Evolutionary conservation across 2,329 filamentous ascomycete species (phyloP), one percentile per base, ranked within the genome.

Genomic region (Exophiala mesophila): DNA sequence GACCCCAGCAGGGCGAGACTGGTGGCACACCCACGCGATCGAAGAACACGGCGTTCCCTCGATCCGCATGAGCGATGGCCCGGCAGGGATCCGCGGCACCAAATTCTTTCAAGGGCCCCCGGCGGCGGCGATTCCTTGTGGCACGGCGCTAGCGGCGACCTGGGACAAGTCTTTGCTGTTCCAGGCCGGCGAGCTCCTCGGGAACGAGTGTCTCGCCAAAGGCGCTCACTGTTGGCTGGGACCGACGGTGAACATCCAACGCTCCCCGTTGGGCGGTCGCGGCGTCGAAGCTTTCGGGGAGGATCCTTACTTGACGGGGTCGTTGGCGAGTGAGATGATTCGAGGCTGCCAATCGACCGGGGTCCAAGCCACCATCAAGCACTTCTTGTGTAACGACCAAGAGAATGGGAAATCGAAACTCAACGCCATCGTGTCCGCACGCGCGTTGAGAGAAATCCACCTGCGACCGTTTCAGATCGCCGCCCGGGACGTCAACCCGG

Each of bases 251-350:
- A 88, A 85, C 66, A 82, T 87, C 69, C 86, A 90, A 55, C 77
- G 86, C 6, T 83, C 84, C 36, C 86, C 86, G 0, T 72, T 90
- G 0, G 85, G 85, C n/a, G 86, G 87, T 12, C 75, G 87, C 44
- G 88, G 88, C 51, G 92, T 90, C 54, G 86, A 92, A 63, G 88
- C 85, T 0, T 90, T 87, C 60, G 87, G 84, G 0, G 86, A 92
- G 61, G 86, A 90, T 52, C 85, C 86, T 0, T 73, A 83, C 5
- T 71, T 92, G 4, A 85, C 83, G 0, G 85, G 84, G 20, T 83
- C 80, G 49, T 65, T 88, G 43, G 82, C 83, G 6, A 76, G 81
- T 1, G 74, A 82, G 46, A 85, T 85, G 50, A 81, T 85, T 56
- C 77, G 75, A 34, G 83, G 83, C 5, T 66, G 85, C 39, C 85